Evolutionary conservation across 78 protist species (phyloP), one percentile per base, ranked within the genome.

Genomic region (Monosiga brevicollis): DNA sequence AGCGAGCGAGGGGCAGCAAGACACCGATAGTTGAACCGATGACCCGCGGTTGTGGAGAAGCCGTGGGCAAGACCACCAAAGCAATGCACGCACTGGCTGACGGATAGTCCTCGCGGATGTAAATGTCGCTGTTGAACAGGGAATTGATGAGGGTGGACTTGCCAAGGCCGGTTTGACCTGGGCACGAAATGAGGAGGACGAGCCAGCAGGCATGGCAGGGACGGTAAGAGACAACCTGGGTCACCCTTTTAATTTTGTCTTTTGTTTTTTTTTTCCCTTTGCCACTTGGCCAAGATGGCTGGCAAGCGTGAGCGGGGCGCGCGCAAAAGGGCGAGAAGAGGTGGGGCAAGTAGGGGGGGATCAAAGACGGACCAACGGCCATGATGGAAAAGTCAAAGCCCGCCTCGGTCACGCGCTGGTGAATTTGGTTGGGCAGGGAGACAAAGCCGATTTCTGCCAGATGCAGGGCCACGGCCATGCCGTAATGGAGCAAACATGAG

Each of bases 131-230:
- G 42, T 15, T 11, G 75, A 84, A 84, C 32, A 84, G 79, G 2
- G 88, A 23, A 83, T 84, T 79, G 54, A 84, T 79, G 26, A 84
- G 40, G 35, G 88, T 84, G 35, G 80, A 41, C 79, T 84, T 84
- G 32, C 88, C 88, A 40, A 84, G 73, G 35, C 88, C 88, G 1
- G 80, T 34, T 34, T 38, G 54, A 54, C 87, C 82, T 78, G 70
- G 1, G 79, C 23, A 20, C 10, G 79, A 39, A 29, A 39, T 0
- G n/a, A n/a, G n/a, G n/a, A n/a, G n/a, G n/a, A n/a, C n/a, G n/a
- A 22, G 70, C 9, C 32, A 22, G 70, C 15, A 15, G 9, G 70
- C 15, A 15, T 70, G 23, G 35, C 2, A 70, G 6, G 26, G 32
- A 25, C 34, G 23, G 74, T 26, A 22, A 70, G 74, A 70, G 35